Base-by-base conservation (phyloP, 2,329 filamentous ascomycete genomes). In the Xylariaceae sp. region DNA sequence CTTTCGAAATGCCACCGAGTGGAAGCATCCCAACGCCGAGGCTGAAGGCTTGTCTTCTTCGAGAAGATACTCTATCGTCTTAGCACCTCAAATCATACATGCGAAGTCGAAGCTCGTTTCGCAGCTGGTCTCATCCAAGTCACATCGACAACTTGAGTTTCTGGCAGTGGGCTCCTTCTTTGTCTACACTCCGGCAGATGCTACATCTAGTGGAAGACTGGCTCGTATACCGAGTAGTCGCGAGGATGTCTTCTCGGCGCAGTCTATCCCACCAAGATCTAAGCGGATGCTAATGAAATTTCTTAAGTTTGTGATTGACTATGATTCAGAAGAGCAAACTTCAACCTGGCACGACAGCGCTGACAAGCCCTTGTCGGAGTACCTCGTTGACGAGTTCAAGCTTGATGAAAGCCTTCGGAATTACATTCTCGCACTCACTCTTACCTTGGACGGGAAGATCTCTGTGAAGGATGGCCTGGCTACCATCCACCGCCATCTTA, bases 261-360 rank as follows among this genome's bases (percentile, higher is more conserved):
- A 84, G 42, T 80, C 81, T 23, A 89, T 97, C 58, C 85, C 90
- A 51, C 82, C 88, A 66, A 88, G 88, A 64, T 86, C 90, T 4
- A 97, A 97, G 77, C 86, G 93, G 56, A 83, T 84, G 8, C 75
- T 97, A 69, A 96, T 97, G 88, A 96, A 95, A 74, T 95, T 97
- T 69, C 81, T 97, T 69, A 92, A 93, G 73, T 93, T 94, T 71
- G 88, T 96, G 56, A 79, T 86, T 61, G 84, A 91, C 67, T 88
- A 87, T 68, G 83, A 89, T 66, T 82, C 75, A n/a, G 77, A 79
- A 56, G 71, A 72, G 55, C 83, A 84, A 69, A 73, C 68, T 53
- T 81, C 81, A 55, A 67, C 78, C 2, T 91, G 88, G 88, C 74
- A 84, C 61, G 68, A 76, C 1, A 77, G 83, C 55, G 82, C 85